These are phyloP conservation scores for Rhynchosporium secalis DNA, from an alignment of 2,329 filamentous ascomycete genomes.

Conservation along the genomic window DNA sequence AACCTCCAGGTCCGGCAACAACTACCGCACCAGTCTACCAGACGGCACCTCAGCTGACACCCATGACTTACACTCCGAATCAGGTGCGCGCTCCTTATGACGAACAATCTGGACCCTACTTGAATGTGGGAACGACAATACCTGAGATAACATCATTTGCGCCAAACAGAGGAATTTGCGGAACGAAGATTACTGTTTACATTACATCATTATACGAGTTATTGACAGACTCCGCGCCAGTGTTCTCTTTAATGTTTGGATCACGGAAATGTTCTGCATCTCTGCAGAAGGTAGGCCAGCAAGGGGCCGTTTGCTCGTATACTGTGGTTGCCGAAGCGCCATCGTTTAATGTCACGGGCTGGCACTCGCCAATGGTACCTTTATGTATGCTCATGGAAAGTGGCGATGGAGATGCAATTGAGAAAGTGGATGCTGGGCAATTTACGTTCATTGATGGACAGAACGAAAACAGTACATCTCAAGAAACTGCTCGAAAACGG, in stretches of 20 bases:
- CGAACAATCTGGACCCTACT: conserved; percentile 65
- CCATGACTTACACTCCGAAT: conserved; percentile 45
- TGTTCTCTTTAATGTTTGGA: conserved; percentile 75
- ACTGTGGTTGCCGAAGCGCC: conserved; percentile 72
- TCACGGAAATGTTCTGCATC: conserved; percentile 69
- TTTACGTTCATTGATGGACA: conserved; percentile 59
- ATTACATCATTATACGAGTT: conserved; percentile 76
- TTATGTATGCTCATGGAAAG: conserved; percentile 61
- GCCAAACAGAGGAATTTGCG: conserved; percentile 66
- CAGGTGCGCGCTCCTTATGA: conserved; percentile 56
- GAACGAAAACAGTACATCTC: conserved; percentile 37
- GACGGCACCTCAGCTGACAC: conserved; percentile 35
- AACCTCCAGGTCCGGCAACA: conserved; percentile 49
- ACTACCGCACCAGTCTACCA: conserved; percentile 33
- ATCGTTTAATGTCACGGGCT: conserved; percentile 57
- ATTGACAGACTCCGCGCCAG: conserved; percentile 55
- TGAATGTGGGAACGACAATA: conserved; percentile 59
- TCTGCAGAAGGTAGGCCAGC: conserved; percentile 60
- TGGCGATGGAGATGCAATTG: conserved; percentile 51
- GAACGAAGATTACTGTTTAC: conserved; percentile 71
- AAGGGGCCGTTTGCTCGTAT: conserved; percentile 66
- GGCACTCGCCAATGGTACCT: conserved; percentile 55
- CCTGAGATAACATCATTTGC: conserved; percentile 69
- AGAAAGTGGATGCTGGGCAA: conserved; percentile 56
- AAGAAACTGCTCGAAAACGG: conserved; percentile 52